Conservation (phyloP, 768 basidiomycete species). For the Suillus spraguei region DNA sequence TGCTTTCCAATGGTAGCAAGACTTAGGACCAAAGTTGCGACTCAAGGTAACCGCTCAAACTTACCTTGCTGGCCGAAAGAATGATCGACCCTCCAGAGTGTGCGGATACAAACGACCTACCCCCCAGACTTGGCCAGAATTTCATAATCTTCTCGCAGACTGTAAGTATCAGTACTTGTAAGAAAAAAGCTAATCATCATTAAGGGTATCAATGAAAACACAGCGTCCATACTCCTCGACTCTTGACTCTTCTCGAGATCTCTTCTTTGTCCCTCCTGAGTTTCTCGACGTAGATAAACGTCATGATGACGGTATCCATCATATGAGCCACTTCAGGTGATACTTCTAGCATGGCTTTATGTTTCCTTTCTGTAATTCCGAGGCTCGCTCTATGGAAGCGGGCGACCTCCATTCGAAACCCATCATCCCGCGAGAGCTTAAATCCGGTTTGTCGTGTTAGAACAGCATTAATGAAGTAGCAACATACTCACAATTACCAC, state of each 20-base stretch:
- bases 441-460: background rate
- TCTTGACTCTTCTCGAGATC: too few relatives aligned
- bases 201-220: background rate
- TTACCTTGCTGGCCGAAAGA: too few relatives aligned
- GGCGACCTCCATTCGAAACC: slow-evolving; percentile 20
- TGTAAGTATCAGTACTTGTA: background rate
- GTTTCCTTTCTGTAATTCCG: slow-evolving; percentile 12
- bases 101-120: too few relatives aligned
- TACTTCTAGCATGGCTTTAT: slow-evolving; percentile 15
- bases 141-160: background rate
- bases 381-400: slow-evolving; percentile 19
- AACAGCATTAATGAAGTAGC: background rate
- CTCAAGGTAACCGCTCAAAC: too few relatives aligned
- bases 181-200: background rate
- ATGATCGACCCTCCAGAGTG: too few relatives aligned
- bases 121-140: background rate
- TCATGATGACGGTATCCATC: slow-evolving; percentile 16
- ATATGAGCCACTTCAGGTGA: slow-evolving; percentile 14
- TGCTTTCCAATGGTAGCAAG: too few relatives aligned
- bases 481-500: slow-evolving; percentile 4
- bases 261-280: slow-evolving; percentile 12
- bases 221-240: background rate
- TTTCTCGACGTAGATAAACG: slow-evolving; percentile 22
- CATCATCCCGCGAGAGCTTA: slow-evolving; percentile 21
- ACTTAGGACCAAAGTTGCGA: too few relatives aligned